Conservation (phyloP, 352 stramenopile genomes). For the Phytophthora fragariae region DNA sequence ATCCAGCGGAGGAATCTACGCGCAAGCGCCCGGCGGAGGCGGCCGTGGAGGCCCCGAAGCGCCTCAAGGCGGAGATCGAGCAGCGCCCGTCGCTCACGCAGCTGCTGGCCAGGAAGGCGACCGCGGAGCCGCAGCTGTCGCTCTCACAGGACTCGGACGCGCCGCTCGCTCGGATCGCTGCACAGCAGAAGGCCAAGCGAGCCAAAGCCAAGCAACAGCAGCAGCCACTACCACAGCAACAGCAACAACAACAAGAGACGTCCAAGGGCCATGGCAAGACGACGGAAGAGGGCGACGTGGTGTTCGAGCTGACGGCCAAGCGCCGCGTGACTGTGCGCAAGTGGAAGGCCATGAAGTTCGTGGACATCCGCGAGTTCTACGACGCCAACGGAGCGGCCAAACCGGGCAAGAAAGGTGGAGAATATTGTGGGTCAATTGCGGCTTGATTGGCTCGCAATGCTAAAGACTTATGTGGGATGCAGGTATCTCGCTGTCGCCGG, state of each 20-base stretch:
- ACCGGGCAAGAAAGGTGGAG: slow-evolving; percentile 80
- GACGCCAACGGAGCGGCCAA: slow-evolving; percentile 64
- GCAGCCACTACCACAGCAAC: too few relatives aligned
- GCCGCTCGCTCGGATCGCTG: slow-evolving; percentile 20
- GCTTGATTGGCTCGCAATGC: background rate
- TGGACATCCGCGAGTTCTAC: slow-evolving; percentile 86
- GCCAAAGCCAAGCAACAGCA: slow-evolving; percentile 8
- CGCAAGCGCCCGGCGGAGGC: slow-evolving; percentile 31
- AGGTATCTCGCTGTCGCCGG: slow-evolving; percentile 67
- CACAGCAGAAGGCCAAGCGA: slow-evolving; percentile 30
- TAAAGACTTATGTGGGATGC: background rate
- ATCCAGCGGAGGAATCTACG: background rate
- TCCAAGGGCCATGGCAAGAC: background rate
- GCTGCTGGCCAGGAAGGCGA: slow-evolving; percentile 32
- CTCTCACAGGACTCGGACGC: slow-evolving; percentile 35
- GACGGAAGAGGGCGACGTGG: slow-evolving; percentile 33
- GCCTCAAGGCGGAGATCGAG: slow-evolving; percentile 14
- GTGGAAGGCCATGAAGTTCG: slow-evolving; percentile 57
- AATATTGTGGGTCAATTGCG: background rate
- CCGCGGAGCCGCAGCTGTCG: slow-evolving; percentile 21
- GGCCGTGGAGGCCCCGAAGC: slow-evolving; percentile 16
- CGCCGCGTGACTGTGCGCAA: slow-evolving; percentile 64
- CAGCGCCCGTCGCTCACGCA: slow-evolving; percentile 30
- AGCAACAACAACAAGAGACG: background rate
- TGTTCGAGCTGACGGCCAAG: slow-evolving; percentile 69